A percentile compares a stretch with the other conserved stretches of the same genome.
Conservation (phyloP, 306 rosid species). For the Casuarina cunninghamiana region DNA sequence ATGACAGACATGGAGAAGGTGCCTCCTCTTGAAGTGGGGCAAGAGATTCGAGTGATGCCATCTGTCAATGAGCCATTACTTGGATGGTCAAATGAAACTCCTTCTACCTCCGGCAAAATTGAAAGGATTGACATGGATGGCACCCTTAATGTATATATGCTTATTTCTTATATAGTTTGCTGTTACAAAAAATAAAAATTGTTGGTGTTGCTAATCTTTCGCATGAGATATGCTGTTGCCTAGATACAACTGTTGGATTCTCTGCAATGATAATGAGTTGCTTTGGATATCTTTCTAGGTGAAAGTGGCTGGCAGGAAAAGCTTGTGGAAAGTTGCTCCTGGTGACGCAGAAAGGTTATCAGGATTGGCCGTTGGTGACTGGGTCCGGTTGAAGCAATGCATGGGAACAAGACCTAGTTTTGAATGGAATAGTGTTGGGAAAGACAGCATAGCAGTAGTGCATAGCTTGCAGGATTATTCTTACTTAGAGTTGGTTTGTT, state of each 20-base stretch:
- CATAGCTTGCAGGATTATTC: constrained; percentile 91
- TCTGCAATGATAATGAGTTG: not conserved
- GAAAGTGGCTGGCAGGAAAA: constrained; percentile 80
- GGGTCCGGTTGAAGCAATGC: constrained; percentile 98
- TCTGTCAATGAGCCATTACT: constrained; percentile 81
- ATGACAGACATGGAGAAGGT: constrained; percentile 95
- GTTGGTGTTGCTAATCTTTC: not conserved
- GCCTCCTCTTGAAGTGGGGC: constrained; percentile 81
- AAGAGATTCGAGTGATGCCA: constrained; percentile 78
- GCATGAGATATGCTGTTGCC: not conserved
- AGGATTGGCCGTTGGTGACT: constrained; percentile 97
- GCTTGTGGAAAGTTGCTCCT: constrained; percentile 98
- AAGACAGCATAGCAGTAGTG: constrained; percentile 87
- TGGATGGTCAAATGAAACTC: constrained; percentile 95
- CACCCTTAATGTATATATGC: constrained; percentile 79
- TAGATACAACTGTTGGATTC: not conserved
- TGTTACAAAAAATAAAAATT: not conserved
- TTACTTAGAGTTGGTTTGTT: constrained; percentile 91
- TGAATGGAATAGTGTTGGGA: constrained; percentile 88
- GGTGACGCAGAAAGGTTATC: constrained; percentile 97
- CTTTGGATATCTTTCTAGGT: constrained; percentile 40
- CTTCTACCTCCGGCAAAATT: constrained; percentile 90
- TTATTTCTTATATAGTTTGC: constrained; percentile 24
- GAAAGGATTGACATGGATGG: constrained; percentile 92
- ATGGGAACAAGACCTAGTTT: constrained; percentile 88